These are phyloP conservation scores for Cephaloascus albidus DNA, from an alignment of 805 yeast species.

Conservation along the genomic window DNA sequence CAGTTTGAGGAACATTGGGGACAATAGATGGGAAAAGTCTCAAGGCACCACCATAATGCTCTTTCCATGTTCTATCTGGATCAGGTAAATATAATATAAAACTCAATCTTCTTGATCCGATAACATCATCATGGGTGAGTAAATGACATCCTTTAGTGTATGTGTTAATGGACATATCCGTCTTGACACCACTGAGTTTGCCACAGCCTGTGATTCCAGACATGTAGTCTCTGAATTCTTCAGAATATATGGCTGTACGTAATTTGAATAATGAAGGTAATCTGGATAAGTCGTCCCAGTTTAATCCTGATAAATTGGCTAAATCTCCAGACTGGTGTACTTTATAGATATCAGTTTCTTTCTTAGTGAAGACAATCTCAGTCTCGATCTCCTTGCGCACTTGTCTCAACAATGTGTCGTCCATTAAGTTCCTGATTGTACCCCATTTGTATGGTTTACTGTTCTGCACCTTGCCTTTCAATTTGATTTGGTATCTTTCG, in stretches of 20 bases:
- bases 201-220: conserved; percentile 81
- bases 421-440: conserved; percentile 59
- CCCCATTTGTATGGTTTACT: conserved; percentile 91
- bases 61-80: conserved; percentile 83
- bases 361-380: conserved; percentile 83
- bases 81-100: conserved; percentile 90
- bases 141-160: conserved; percentile 91
- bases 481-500: conserved; percentile 21
- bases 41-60: conserved; percentile 88
- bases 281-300: conserved; percentile 62
- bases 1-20: conserved; percentile 85
- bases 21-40: conserved; percentile 79
- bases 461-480: conserved; percentile 34
- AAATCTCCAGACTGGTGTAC: conserved; percentile 86
- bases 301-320: conserved; percentile 82
- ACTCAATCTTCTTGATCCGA: conserved; percentile 88
- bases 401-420: conserved; percentile 65
- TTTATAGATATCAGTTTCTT: conserved; percentile 95
- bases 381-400: conserved; percentile 80
- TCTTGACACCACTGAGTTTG: conserved; percentile 78
- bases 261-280: conserved; percentile 70
- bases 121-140: conserved; percentile 94
- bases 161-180: conserved; percentile 88
- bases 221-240: conserved; percentile 72
- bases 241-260: conserved; percentile 81